phyloP scores from a whole-genome alignment of 2,329 filamentous ascomycete species.

The Ophiocordyceps sinensis region DNA sequence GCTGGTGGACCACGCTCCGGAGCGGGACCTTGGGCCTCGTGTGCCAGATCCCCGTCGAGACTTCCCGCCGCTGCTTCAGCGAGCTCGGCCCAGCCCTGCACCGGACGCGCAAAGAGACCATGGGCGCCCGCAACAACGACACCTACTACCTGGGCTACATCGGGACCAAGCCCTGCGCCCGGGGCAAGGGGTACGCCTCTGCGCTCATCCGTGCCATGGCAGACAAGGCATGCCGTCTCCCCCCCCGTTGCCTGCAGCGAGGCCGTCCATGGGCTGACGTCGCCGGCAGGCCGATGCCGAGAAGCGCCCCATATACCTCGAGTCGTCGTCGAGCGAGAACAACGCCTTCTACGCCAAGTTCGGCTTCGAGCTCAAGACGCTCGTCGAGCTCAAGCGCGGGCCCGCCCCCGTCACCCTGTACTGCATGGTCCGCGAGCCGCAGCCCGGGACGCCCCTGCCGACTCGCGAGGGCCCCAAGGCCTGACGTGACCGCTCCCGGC shows the following conservation, averaged over 20 bases:
- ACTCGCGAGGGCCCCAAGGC: constrained; percentile 4
- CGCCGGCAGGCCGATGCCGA: constrained; percentile 50
- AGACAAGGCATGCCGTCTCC: constrained; percentile 30
- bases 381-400: constrained; percentile 47
- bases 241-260: background rate
- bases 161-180: constrained; percentile 56
- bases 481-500: background rate
- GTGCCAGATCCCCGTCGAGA: constrained; percentile 60
- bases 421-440: constrained; percentile 71
- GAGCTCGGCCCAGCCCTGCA: constrained; percentile 66
- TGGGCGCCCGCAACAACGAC: constrained; percentile 51
- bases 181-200: constrained; percentile 58
- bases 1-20: constrained; percentile 55
- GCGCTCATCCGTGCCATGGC: constrained; percentile 60
- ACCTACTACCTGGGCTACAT: constrained; percentile 77
- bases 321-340: constrained; percentile 58
- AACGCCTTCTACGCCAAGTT: constrained; percentile 59
- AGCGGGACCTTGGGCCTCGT: constrained; percentile 66
- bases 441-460: constrained; percentile 12
- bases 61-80: constrained; percentile 57
- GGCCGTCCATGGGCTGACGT: background rate
- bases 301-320: constrained; percentile 57
- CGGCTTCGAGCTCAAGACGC: constrained; percentile 52
- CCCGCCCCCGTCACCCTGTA: constrained; percentile 49
- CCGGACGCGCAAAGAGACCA: constrained; percentile 52